Evolutionary conservation across 2,329 filamentous ascomycete species (phyloP), one percentile per base, ranked within the genome.

Genomic region (Phyllachora maydis): DNA sequence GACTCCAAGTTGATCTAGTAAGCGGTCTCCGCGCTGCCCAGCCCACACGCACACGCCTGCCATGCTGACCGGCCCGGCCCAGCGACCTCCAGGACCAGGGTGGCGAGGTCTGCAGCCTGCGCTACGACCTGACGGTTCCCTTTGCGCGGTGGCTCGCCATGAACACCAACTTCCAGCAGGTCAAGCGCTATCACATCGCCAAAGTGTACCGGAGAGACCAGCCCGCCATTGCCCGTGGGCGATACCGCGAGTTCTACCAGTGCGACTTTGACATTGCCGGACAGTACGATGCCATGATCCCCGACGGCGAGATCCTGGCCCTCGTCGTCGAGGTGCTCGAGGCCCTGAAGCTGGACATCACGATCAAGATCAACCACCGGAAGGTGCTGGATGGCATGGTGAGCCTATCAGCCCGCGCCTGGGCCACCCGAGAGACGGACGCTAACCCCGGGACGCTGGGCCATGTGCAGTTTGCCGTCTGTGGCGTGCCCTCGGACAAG

Each of bases 211-310:
- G 76, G 31, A 55, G 75, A 44, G 76, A 83, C 45, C 74, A 82
- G 46, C 76, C 76, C 13, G 76, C 81, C 30, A 79, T 93, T 53
- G 78, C 74, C 31, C 88, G 90, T 46, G 85, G 83, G 24, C 69
- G 83, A 25, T 88, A 92, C 75, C 67, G 85, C 40, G 85, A 93
- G 50, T 92, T 92, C 50, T 92, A 90, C 54, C 83, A 93, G 50
- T 93, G 83, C 54, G 85, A 95, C 14, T 90, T 93, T 42, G 83
- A 93, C 44, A 85, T 93, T 50, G 83, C 83, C 8, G 82, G 83
- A 30, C 57, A 54, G 19, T 90, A 81, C 52, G 85, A 92, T 43
- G 52, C 78, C 25, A 92, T 93, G 82, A 63, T 92, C 14, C 79
- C 83, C 27, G 85, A 93, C 41, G 77, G 82, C 18, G 83, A 93